A percentile compares a stretch with the other conserved stretches of the same genome.
These are phyloP conservation scores for Russula dissimulans DNA, from an alignment of 768 basidiomycete species.

Conservation along the genomic window DNA sequence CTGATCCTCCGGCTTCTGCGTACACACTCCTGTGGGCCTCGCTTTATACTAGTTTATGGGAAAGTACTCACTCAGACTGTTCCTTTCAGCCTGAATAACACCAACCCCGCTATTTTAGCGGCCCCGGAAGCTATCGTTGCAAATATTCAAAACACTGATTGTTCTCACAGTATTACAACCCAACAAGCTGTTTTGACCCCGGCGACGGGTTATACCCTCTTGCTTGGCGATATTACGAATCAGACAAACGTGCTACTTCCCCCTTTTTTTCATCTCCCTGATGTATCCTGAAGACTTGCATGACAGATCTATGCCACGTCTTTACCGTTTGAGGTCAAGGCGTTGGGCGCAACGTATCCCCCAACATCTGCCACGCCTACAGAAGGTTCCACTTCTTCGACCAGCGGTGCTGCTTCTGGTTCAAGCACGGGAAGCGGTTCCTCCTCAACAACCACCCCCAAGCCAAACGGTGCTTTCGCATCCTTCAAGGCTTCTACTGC, in stretches of 20 bases:
- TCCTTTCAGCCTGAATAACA: constrained; percentile 35
- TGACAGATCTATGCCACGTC: constrained; percentile 48
- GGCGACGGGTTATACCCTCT: constrained; percentile 43
- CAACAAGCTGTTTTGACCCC: constrained; percentile 34
- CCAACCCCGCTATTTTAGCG: constrained; percentile 31
- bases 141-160: constrained; percentile 45
- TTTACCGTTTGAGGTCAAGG: constrained; percentile 50
- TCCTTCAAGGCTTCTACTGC: constrained; percentile 10
- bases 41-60: neutral
- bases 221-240: constrained; percentile 43
- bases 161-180: constrained; percentile 43
- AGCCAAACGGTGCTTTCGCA: constrained; percentile 4
- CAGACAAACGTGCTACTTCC: too few species aligned
- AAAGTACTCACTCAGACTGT: constrained; percentile 13
- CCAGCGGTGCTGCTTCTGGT: neutral
- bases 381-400: constrained; percentile 17
- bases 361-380: constrained; percentile 29
- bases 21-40: constrained; percentile 26
- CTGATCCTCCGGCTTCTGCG: constrained; percentile 27
- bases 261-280: neutral
- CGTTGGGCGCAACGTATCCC: constrained; percentile 46
- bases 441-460: neutral
- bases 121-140: constrained; percentile 41
- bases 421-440: neutral
- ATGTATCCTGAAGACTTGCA: neutral